A percentile compares a stretch with the other conserved stretches of the same genome.
Conservation (phyloP, 805 yeast genomes). For the Brettanomyces anomalus region DNA sequence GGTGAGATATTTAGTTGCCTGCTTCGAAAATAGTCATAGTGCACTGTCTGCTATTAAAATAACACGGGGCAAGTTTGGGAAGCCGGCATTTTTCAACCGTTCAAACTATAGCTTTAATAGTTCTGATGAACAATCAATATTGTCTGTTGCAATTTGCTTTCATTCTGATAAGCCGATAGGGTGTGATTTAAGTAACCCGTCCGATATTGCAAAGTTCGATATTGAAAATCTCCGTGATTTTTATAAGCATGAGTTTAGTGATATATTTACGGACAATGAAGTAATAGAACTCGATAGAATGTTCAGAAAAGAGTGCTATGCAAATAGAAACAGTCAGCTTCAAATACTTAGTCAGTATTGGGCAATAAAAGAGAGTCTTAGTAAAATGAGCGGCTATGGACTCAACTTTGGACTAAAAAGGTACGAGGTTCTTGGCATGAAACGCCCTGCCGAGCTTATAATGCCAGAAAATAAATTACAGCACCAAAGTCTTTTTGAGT, state of each 20-base stretch:
- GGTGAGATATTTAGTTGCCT: constrained; percentile 32
- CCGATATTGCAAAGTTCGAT: constrained; percentile 19
- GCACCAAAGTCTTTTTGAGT: no score
- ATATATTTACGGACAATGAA: constrained; percentile 22
- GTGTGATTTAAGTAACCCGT: constrained; percentile 36
- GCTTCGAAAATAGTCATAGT: constrained; percentile 12
- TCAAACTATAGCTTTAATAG: constrained; percentile 41
- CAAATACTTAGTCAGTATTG: constrained; percentile 47
- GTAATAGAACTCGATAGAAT: constrained; percentile 18
- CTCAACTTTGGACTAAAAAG: constrained; percentile 22
- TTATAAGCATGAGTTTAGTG: constrained; percentile 16
- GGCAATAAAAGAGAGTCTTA: constrained; percentile 75
- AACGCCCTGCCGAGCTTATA: constrained; percentile 29
- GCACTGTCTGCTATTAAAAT: constrained; percentile 17
- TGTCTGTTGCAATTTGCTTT: constrained; percentile 36
- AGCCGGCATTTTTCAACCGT: constrained; percentile 35
- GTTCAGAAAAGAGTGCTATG: not conserved
- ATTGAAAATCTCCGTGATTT: constrained; percentile 12
- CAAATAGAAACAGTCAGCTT: constrained; percentile 10
- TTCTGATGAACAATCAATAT: constrained; percentile 46
- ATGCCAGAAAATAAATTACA: no score
- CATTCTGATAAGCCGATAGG: constrained; percentile 28
- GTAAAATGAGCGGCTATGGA: constrained; percentile 62
- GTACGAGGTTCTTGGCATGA: constrained; percentile 15
- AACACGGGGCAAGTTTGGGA: constrained; percentile 38